Evolutionary conservation across 352 stramenopile genomes (phyloP), one percentile per base, ranked within the genome.

Genomic region (Phytophthora rubi): DNA sequence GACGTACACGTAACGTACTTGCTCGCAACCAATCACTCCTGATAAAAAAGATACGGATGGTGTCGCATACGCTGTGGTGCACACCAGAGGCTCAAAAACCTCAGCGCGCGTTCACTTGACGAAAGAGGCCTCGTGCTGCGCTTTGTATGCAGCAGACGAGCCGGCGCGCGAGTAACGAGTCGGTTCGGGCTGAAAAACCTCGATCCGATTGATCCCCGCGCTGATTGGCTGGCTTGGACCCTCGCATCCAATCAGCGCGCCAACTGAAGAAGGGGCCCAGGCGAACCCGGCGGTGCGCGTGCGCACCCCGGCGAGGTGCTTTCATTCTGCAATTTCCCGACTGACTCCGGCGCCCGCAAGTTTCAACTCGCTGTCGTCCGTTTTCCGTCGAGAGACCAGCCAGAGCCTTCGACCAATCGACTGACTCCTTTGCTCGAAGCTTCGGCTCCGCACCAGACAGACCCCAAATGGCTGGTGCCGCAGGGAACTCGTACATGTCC

Each of bases 241-340:
- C 6, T 2, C 23, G 39, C 55, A 39, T 49, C 63, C 63, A 70
- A 70, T 70, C 55, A 69, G 30, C 51, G 45, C n/a, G 21, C 59
- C 33, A 12, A 9, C 8, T 12, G 33, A 39, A 39, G 33, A 39
- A 39, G 33, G 33, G 6, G 30, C n/a, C 49, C 23, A 26, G n/a
- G 23, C 37, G 23, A 8, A 15, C 33, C 68, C 56, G 62, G 58
- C 53, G 54, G 63, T 68, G 59, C 53, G 62, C n/a, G 23, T 26
- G 23, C 23, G 23, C 23, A 12, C 33, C 33, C 10, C 26, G 42
- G 39, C 26, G 33, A 26, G 23, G 48, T 30, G 47, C 33, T 71
- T 72, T 78, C 81, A 89, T 88, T 89, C 81, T 77, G 77, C 81
- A 89, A 88, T 88, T 89, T 86, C 79, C 79, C 76, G 77, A 80